Conservation (phyloP, 1,284 basidiomycete genomes). For the Anthracocystis walkeri region DNA sequence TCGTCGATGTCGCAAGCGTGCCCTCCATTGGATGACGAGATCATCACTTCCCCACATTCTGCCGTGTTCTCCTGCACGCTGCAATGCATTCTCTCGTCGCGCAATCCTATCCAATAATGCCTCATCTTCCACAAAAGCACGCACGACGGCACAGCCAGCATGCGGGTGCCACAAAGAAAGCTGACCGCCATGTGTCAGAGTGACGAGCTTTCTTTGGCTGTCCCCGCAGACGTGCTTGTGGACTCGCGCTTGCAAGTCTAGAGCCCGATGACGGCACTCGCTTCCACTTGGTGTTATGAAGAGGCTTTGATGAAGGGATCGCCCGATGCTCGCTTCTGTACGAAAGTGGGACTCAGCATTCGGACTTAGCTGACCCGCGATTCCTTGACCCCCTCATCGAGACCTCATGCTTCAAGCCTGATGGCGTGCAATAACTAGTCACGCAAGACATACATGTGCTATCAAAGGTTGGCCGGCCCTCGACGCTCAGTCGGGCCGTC, state of each 20-base stretch:
- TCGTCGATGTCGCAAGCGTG: slow-evolving; percentile 10
- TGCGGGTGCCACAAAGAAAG: background rate
- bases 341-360: background rate
- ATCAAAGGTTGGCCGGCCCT: background rate
- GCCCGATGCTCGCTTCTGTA: background rate
- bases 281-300: background rate
- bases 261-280: slow-evolving; percentile 36
- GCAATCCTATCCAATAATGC: slow-evolving; percentile 17
- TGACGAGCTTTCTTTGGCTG: background rate
- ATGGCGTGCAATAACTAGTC: slow-evolving; percentile 28
- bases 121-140: slow-evolving; percentile 2
- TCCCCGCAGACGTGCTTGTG: background rate
- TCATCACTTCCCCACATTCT: slow-evolving; percentile 5
- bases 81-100: slow-evolving; percentile 4
- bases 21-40: background rate
- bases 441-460: slow-evolving; percentile 33
- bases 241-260: slow-evolving; percentile 39
- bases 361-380: slow-evolving; percentile 21
- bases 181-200: background rate
- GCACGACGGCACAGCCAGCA: background rate
- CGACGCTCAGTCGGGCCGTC: too few relatives aligned
- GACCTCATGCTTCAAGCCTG: background rate
- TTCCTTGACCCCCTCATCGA: background rate
- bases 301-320: background rate
- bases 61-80: background rate